phyloP scores from a whole-genome alignment of 2,329 filamentous ascomycete genomes.

The Ploettnerulaceae sp. region DNA sequence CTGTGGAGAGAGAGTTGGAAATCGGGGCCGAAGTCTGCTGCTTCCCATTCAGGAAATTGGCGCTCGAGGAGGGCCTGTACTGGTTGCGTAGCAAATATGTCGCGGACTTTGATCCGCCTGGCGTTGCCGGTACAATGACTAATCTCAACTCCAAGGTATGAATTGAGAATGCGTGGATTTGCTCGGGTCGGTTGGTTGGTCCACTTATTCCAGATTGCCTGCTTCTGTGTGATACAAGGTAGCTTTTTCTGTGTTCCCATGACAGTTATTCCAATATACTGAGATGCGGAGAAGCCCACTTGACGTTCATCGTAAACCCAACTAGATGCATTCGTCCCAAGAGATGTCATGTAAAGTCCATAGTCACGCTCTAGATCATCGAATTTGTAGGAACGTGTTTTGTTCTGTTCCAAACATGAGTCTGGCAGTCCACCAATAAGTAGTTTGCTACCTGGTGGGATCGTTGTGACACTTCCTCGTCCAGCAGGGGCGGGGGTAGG shows the following conservation, averaged over 20 bases:
- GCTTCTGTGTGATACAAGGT: slow-evolving; percentile 10
- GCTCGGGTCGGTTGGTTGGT: slow-evolving; percentile 5
- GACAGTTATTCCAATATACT: slow-evolving; percentile 7
- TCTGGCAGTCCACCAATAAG: neutral
- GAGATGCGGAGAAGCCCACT: slow-evolving; percentile 5
- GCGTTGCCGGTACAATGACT: slow-evolving; percentile 19
- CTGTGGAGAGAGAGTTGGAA: neutral
- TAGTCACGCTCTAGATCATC: slow-evolving; percentile 11
- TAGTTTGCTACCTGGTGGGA: neutral
- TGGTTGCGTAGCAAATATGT: slow-evolving; percentile 1
- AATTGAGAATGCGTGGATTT: slow-evolving; percentile 11
- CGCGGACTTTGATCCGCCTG: slow-evolving; percentile 8
- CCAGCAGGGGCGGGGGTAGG: too few species aligned
- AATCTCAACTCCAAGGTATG: slow-evolving; percentile 12
- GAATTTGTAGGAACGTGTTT: slow-evolving; percentile 6
- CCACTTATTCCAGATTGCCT: slow-evolving; percentile 10
- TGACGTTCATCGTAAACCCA: slow-evolving; percentile 6
- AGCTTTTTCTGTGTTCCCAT: slow-evolving; percentile 8
- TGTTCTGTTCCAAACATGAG: neutral
- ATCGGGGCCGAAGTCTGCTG: neutral
- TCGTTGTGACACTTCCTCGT: neutral
- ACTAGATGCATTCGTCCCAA: slow-evolving; percentile 1
- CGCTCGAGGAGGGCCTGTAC: neutral
- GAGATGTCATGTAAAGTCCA: slow-evolving; percentile 7
- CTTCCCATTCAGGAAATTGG: neutral